A percentile compares a stretch with the other conserved stretches of the same genome.
Evolutionary conservation across 2,329 filamentous ascomycete genomes (phyloP).

Genomic region (Exophiala dermatitidis): DNA sequence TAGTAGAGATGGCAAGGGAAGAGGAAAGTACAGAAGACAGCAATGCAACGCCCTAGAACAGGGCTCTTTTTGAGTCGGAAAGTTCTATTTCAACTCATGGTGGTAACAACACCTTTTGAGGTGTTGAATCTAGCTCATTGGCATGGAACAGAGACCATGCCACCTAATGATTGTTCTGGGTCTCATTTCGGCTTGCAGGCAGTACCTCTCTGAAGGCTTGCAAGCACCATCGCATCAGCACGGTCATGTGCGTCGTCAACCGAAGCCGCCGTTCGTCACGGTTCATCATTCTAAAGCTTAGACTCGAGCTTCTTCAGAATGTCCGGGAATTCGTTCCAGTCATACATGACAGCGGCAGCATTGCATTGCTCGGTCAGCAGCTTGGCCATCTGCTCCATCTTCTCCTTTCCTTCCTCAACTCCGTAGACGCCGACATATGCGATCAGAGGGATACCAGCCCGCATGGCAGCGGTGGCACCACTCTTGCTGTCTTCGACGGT

Average conservation of each 20-base stretch:
- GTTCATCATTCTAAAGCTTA: not conserved
- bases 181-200: not conserved
- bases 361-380: conserved; percentile 51
- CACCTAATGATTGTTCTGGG: not conserved
- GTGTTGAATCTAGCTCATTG: conserved; percentile 1
- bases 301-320: conserved; percentile 40
- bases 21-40: not conserved
- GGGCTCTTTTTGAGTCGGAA: not conserved
- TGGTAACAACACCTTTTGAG: not conserved
- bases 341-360: conserved; percentile 45
- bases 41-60: not conserved
- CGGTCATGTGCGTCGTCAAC: not conserved
- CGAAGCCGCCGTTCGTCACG: not conserved
- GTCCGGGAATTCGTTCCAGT: conserved; percentile 44
- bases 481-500: conserved; percentile 88
- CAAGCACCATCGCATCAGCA: not conserved
- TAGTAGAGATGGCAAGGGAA: conserved; percentile 12
- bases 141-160: not conserved
- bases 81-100: conserved; percentile 6
- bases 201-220: not conserved
- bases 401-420: conserved; percentile 56
- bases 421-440: conserved; percentile 79
- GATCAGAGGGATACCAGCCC: conserved; percentile 72
- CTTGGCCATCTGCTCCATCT: conserved; percentile 66
- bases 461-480: conserved; percentile 69